Base-by-base conservation (phyloP, 1,284 basidiomycete species). In the Takashimella tepidaria region DNA sequence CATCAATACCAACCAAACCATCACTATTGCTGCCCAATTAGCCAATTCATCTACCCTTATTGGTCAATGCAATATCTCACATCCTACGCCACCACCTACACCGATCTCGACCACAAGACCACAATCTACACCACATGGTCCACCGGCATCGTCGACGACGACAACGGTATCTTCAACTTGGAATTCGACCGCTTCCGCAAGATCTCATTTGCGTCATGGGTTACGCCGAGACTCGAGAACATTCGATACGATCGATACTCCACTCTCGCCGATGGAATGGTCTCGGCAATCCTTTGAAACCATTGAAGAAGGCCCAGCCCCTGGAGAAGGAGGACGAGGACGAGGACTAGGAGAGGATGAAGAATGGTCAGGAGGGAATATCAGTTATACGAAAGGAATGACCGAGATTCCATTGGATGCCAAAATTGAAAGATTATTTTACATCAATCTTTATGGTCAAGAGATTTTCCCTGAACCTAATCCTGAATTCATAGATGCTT, bases 1-100 rank as follows among this genome's bases (percentile, higher is more conserved):
- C 5, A 88, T 98, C 63, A 86, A 96, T 47, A 98, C 95, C 2
- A 96, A 92, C 73, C 91, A 76, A 51, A 93, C 89, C 0, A 90
- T 93, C n/a, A 98, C 92, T 3, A 95, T 98, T 58, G 91, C 92
- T n/a, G 92, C 88, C 5, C 86, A 92, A 70, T 79, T 98, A 55
- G 89, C 89, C 24, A 75, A 84, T 73, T n/a, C 20, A 37, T 12
- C 8, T 43, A 47, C 53, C 19, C 12, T 98, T 23, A 85, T 97
- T 23, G 95, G 95, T 2, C 95, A 98, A 76, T 97, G 92, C 72
- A 91, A 96, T 69, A 97, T 98, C 61, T 96, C 92, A 0, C 95
- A 98, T 72, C 95, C 95, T 0, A 82, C 88, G 5, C 71, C 76
- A 40, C 63, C 63, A 0, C 53, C 61, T 10, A 58, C 59, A 10